phyloP scores from a whole-genome alignment of 1,284 basidiomycete species.

The Trichosporon faecale region DNA sequence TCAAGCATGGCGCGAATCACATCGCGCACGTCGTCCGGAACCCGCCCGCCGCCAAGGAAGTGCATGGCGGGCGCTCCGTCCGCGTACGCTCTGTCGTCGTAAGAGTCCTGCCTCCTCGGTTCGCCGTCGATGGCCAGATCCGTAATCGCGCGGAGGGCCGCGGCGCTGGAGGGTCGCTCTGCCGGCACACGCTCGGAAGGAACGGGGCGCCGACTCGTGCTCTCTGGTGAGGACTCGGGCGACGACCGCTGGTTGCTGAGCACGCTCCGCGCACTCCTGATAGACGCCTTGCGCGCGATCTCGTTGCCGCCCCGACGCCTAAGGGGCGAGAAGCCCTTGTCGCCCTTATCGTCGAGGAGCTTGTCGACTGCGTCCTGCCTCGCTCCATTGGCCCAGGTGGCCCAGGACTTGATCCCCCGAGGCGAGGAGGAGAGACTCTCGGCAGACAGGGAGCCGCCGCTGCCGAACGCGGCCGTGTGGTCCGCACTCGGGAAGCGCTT shows the following conservation, averaged over 20 bases:
- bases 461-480: constrained; percentile 17
- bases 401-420: constrained; percentile 39
- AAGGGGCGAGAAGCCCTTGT: not conserved
- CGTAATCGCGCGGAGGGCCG: not conserved
- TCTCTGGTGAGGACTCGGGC: constrained; percentile 8
- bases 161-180: not conserved
- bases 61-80: constrained; percentile 39
- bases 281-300: not conserved
- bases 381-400: constrained; percentile 33
- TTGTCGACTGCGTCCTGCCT: constrained; percentile 13
- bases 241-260: not conserved
- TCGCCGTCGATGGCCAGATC: not conserved
- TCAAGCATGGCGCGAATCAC: constrained; percentile 43
- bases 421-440: constrained; percentile 16
- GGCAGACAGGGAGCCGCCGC: not conserved
- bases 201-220: not conserved
- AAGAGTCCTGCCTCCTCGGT: not conserved
- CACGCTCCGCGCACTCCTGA: constrained; percentile 9
- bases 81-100: constrained; percentile 23
- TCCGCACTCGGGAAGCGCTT: constrained; percentile 9
- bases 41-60: constrained; percentile 24
- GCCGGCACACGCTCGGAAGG: not conserved
- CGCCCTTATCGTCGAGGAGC: constrained; percentile 7
- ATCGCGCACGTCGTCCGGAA: constrained; percentile 32
- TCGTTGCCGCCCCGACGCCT: not conserved